phyloP scores from a whole-genome alignment of 2,329 filamentous ascomycete species.

The Lachnellula willkommii region DNA sequence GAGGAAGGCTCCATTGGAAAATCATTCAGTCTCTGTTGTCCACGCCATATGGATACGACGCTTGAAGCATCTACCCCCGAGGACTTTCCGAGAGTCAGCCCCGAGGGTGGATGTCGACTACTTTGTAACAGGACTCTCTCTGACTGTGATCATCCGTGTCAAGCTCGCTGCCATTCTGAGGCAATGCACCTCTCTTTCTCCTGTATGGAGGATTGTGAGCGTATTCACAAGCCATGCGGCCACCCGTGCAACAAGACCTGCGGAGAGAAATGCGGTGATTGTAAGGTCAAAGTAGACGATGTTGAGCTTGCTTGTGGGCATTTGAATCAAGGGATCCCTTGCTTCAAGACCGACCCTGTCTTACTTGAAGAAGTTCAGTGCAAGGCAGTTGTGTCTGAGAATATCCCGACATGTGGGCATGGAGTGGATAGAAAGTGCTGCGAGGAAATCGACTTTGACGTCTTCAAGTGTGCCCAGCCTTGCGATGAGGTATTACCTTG shows the following conservation, averaged over 20 bases:
- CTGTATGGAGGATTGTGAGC: not conserved
- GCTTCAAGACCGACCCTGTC: not conserved
- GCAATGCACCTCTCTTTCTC: not conserved
- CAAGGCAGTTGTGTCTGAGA: not conserved
- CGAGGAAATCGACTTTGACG: not conserved
- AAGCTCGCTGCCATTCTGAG: not conserved
- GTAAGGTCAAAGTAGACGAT: not conserved
- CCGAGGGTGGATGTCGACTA: slow-evolving; percentile 2
- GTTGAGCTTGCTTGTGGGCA: slow-evolving; percentile 1
- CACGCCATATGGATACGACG: slow-evolving; percentile 50
- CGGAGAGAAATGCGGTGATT: not conserved
- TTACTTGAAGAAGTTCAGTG: not conserved
- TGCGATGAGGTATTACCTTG: not conserved
- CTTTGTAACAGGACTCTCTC: not conserved
- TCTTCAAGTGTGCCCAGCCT: not conserved
- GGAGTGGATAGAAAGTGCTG: not conserved
- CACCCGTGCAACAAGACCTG: slow-evolving; percentile 1
- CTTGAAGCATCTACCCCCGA: slow-evolving; percentile 12
- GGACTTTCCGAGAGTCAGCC: slow-evolving; percentile 2
- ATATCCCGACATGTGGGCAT: not conserved
- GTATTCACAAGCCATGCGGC: not conserved
- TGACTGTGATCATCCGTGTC: not conserved
- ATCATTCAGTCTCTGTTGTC: slow-evolving; percentile 50
- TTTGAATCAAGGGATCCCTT: not conserved
- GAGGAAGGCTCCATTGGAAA: slow-evolving; percentile 43